Conservation (phyloP, 495 filamentous ascomycete species). For the Aspergillus homomorphus region DNA sequence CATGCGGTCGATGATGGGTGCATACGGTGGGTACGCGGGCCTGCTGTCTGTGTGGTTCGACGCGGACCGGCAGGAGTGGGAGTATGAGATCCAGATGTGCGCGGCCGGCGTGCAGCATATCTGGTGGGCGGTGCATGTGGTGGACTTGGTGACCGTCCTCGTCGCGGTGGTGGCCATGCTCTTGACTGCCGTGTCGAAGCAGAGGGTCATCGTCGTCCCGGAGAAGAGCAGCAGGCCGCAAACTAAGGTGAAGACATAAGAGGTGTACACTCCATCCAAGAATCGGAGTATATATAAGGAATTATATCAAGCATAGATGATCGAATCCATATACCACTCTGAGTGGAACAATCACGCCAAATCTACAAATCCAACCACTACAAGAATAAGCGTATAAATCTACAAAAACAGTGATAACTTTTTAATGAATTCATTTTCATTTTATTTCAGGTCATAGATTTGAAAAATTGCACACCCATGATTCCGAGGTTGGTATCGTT, state of each 20-base stretch:
- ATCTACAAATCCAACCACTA: no score
- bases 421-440: constrained; percentile 22
- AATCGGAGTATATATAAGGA: no score
- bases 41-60: constrained; percentile 90
- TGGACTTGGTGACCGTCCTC: constrained; percentile 56
- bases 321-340: no score
- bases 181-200: neutral
- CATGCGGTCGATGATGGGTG: constrained; percentile 98
- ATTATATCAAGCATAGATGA: no score
- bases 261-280: no score
- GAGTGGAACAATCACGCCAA: no score
- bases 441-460: constrained; percentile 13
- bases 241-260: neutral
- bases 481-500: constrained; percentile 42
- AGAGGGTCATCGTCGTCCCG: no score
- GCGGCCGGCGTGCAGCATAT: constrained; percentile 79
- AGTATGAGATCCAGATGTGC: constrained; percentile 74
- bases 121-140: constrained; percentile 86
- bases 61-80: constrained; percentile 61
- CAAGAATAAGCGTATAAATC: neutral
- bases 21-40: constrained; percentile 83
- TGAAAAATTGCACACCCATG: constrained; percentile 23
- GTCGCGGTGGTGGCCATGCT: constrained; percentile 17
- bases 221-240: neutral
- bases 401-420: neutral